Conservation (phyloP, 2,329 filamentous ascomycete species). For the Fusarium sp. region DNA sequence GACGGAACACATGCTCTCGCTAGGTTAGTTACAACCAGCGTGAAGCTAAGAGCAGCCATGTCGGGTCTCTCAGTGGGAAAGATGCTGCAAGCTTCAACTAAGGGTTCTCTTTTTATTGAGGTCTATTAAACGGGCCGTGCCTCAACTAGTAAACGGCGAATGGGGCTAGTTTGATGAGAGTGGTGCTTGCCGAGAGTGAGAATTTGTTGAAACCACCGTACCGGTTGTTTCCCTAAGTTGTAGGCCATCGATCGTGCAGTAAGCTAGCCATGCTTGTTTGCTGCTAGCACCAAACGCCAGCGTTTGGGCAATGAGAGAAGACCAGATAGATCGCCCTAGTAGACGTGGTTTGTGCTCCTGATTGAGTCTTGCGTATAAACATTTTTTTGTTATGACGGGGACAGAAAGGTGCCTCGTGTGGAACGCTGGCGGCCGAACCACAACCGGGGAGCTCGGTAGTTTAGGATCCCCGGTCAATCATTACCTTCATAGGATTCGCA, state of each 20-base stretch:
- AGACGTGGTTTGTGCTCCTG: conserved; percentile 20
- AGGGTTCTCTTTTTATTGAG: conserved; percentile 18
- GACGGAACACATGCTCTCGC: conserved; percentile 8
- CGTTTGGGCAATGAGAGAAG: conserved; percentile 19
- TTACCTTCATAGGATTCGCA: conserved; percentile 14
- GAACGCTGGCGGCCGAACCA: conserved; percentile 15
- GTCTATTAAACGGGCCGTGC: conserved; percentile 35
- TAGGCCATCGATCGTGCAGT: conserved; percentile 28
- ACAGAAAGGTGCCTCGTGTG: conserved; percentile 10
- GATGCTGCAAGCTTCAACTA: conserved; percentile 17
- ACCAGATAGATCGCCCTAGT: conserved; percentile 20
- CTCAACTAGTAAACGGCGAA: conserved; percentile 35
- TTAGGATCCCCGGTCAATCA: conserved; percentile 18
- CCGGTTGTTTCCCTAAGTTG: conserved; percentile 9
- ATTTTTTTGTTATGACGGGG: conserved; percentile 3
- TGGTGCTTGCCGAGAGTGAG: conserved; percentile 24
- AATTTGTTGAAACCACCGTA: conserved; percentile 4
- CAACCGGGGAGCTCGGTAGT: conserved; percentile 22
- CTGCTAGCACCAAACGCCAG: conserved; percentile 26
- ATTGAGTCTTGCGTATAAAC: background rate
- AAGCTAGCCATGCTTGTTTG: conserved; percentile 21
- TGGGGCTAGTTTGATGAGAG: conserved; percentile 31
- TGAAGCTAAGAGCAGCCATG: conserved; percentile 9
- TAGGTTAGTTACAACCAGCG: background rate
- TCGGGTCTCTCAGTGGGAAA: conserved; percentile 1